A percentile compares a stretch with the other conserved stretches of the same genome.
Evolutionary conservation across 1,284 basidiomycete species (phyloP).

Genomic region (Gomphus bonarii): DNA sequence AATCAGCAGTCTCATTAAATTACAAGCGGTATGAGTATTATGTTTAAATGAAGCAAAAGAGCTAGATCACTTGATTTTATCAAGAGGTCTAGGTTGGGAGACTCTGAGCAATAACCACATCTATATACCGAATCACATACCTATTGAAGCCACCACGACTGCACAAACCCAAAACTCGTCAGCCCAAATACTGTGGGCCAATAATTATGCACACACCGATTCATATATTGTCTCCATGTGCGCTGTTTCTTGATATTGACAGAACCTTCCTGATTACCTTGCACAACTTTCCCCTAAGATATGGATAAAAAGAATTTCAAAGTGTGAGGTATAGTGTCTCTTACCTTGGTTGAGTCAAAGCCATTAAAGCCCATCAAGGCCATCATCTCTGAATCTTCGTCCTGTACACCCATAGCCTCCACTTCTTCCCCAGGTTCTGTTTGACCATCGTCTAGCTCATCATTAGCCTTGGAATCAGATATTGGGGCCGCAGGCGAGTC

Average conservation of each 20-base stretch:
- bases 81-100: constrained; percentile 40
- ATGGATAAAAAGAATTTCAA: not conserved
- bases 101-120: constrained; percentile 12
- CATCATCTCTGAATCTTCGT: constrained; percentile 77
- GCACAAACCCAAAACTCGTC: constrained; percentile 1
- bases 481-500: not conserved
- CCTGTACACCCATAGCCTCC: constrained; percentile 58
- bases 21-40: not conserved
- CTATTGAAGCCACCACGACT: constrained; percentile 92
- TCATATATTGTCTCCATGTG: constrained; percentile 97
- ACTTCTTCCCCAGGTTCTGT: constrained; percentile 32
- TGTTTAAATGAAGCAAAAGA: too few species aligned
- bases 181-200: constrained; percentile 2
- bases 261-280: constrained; percentile 73
- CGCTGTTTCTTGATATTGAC: constrained; percentile 78
- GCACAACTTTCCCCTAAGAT: constrained; percentile 62
- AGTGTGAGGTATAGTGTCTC: constrained; percentile 13
- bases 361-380: constrained; percentile 84
- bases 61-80: constrained; percentile 50
- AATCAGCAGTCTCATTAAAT: not conserved
- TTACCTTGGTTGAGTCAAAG: constrained; percentile 85
- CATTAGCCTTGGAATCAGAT: not conserved
- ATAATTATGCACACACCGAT: constrained; percentile 42
- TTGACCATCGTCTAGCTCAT: not conserved
- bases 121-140: constrained; percentile 25